phyloP scores from a whole-genome alignment of 371 early-diverging fungal genomes.

The Lichtheimia hyalospora region DNA sequence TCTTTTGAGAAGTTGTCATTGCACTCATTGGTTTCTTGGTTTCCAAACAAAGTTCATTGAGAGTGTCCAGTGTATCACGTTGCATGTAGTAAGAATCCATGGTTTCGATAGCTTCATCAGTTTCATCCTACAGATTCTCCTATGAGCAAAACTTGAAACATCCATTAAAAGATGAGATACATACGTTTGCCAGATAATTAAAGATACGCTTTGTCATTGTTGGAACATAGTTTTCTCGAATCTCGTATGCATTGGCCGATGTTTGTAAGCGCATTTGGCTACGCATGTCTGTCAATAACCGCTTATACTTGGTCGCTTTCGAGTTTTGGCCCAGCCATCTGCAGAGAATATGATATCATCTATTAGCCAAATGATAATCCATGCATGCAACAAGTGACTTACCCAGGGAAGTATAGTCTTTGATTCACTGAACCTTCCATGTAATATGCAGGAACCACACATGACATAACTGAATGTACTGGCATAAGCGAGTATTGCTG shows the following conservation, averaged over 20 bases:
- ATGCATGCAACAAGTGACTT: neutral
- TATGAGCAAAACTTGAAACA: neutral
- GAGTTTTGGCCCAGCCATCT: constrained; percentile 95
- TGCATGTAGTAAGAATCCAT: constrained; percentile 92
- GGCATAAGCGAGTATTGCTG: constrained; percentile 95
- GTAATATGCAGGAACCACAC: constrained; percentile 84
- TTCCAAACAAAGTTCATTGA: constrained; percentile 71
- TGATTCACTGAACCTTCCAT: constrained; percentile 60
- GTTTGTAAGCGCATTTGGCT: constrained; percentile 79
- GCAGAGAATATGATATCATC: neutral
- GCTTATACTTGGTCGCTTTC: constrained; percentile 70
- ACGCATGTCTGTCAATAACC: constrained; percentile 81
- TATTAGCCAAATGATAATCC: neutral
- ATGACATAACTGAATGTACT: constrained; percentile 87
- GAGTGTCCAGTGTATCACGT: constrained; percentile 85
- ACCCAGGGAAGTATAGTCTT: constrained; percentile 47
- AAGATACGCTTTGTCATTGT: constrained; percentile 67
- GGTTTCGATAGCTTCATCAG: constrained; percentile 70
- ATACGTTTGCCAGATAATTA: constrained; percentile 59
- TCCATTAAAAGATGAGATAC: constrained; percentile 13
- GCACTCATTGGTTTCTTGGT: constrained; percentile 45
- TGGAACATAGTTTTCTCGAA: constrained; percentile 85
- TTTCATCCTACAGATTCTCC: constrained; percentile 46
- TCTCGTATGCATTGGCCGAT: constrained; percentile 84
- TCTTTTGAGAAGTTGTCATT: constrained; percentile 75